These are phyloP conservation scores for Ophiostoma tasmaniense DNA, from an alignment of 2,329 filamentous ascomycete genomes.

Conservation along the genomic window DNA sequence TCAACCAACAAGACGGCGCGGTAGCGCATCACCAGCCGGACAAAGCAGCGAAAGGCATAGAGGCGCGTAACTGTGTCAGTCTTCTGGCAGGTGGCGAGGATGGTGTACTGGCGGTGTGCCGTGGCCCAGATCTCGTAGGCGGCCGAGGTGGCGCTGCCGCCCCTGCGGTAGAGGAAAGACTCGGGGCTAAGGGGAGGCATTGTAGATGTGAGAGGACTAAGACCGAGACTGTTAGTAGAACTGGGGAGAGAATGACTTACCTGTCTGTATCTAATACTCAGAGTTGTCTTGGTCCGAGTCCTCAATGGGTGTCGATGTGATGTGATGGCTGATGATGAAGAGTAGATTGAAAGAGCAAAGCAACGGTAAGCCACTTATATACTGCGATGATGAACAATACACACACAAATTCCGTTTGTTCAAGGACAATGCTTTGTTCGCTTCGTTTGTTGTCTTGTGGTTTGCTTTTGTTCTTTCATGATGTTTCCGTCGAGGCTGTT, in stretches of 20 bases:
- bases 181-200: neutral
- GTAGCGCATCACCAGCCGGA: constrained; percentile 11
- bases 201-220: neutral
- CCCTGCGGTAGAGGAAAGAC: constrained; percentile 4
- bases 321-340: neutral
- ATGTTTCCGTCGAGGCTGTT: neutral
- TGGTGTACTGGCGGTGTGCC: constrained; percentile 11
- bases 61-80: neutral
- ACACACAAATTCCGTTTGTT: neutral
- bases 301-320: neutral
- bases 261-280: neutral
- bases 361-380: neutral
- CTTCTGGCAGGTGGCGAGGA: neutral
- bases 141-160: constrained; percentile 6
- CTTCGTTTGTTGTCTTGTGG: neutral
- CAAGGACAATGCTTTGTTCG: neutral
- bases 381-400: neutral
- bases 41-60: constrained; percentile 3
- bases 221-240: neutral
- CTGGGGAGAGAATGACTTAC: neutral
- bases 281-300: neutral
- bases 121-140: constrained; percentile 12
- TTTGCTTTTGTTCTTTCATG: neutral
- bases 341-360: neutral
- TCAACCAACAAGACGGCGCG: neutral